These are phyloP conservation scores for Papiliotrema flavescens DNA, from an alignment of 1,284 basidiomycete genomes.

Conservation along the genomic window DNA sequence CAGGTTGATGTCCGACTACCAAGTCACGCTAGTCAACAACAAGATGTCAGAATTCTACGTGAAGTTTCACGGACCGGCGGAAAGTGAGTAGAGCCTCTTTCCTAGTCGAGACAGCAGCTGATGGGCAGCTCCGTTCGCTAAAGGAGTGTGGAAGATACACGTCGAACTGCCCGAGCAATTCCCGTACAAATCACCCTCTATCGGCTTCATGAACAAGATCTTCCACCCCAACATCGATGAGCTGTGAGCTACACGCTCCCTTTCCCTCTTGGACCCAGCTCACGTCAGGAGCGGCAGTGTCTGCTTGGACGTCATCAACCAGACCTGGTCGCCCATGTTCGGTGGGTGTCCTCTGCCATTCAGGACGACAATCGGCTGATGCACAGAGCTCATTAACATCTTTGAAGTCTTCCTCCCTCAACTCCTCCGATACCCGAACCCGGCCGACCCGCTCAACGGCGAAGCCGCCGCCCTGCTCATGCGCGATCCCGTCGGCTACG, in stretches of 20 bases:
- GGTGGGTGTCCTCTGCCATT: conserved; percentile 55
- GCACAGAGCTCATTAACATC: conserved; percentile 94
- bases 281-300: conserved; percentile 78
- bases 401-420: conserved; percentile 98
- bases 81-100: conserved; percentile 65
- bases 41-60: conserved; percentile 99
- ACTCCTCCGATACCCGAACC: conserved; percentile 93
- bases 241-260: conserved; percentile 58
- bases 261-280: conserved; percentile 1
- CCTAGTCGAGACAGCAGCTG: neutral
- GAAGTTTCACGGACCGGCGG: conserved; percentile 85
- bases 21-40: conserved; percentile 95
- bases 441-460: conserved; percentile 94
- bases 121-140: conserved; percentile 79
- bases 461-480: conserved; percentile 95
- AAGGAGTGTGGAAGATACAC: conserved; percentile 98
- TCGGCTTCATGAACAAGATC: conserved; percentile 99
- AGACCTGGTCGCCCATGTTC: conserved; percentile 99
- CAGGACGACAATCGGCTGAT: conserved; percentile 1
- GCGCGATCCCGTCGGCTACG: conserved; percentile 94
- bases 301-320: conserved; percentile 94
- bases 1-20: conserved; percentile 94
- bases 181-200: conserved; percentile 97
- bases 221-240: conserved; percentile 99
- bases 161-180: conserved; percentile 99